Evolutionary conservation across 257 asterid genomes (phyloP).

Genomic region (Paraleonurus japonicus): DNA sequence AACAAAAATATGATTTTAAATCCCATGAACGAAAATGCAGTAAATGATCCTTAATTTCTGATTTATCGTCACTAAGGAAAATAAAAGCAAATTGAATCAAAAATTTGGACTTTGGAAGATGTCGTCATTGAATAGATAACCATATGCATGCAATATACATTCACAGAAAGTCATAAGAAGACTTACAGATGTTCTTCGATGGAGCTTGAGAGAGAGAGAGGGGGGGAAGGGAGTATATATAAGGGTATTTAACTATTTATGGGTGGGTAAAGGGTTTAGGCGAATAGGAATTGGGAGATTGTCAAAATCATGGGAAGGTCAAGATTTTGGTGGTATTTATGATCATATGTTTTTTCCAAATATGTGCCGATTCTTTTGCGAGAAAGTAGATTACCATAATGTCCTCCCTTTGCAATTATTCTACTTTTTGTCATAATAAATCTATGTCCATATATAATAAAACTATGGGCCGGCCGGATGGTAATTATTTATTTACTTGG

Average conservation of each 20-base stretch:
- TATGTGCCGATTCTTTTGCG: slow-evolving; percentile 9
- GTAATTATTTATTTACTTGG: no score
- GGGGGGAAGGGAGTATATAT: slow-evolving; percentile 26
- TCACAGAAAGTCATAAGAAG: background rate
- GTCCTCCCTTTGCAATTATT: background rate
- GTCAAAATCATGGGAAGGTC: slow-evolving; percentile 31
- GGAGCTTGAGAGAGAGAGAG: background rate
- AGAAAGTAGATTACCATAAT: slow-evolving; percentile 9
- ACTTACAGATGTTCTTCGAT: slow-evolving; percentile 34
- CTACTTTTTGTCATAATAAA: background rate
- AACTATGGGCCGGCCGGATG: no score
- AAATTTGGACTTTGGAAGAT: background rate
- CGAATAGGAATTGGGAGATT: slow-evolving; percentile 23
- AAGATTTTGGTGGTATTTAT: slow-evolving; percentile 22
- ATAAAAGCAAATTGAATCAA: background rate
- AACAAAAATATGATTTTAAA: background rate
- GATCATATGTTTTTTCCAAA: background rate
- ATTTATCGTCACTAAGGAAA: background rate
- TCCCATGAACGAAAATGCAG: slow-evolving; percentile 3
- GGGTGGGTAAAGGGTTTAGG: slow-evolving; percentile 26
- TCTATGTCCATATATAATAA: background rate
- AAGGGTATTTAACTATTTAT: slow-evolving; percentile 4
- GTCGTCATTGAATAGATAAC: background rate
- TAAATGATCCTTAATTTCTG: no score
- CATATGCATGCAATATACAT: background rate